These are phyloP conservation scores for Cladosporium phlei DNA, from an alignment of 2,329 filamentous ascomycete genomes.

Conservation along the genomic window DNA sequence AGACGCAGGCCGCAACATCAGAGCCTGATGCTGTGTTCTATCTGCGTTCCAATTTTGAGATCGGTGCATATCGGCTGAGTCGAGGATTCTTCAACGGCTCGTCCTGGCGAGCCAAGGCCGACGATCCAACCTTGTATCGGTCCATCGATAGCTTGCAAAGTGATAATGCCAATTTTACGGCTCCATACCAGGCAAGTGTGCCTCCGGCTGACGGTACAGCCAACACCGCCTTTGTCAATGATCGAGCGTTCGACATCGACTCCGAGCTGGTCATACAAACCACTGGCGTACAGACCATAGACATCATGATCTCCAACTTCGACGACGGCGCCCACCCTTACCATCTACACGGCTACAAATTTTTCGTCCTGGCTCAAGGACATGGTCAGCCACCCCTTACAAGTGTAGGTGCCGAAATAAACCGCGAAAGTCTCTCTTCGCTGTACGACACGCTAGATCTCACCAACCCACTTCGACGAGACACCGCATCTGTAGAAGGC, in stretches of 20 bases:
- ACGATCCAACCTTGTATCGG: conserved; percentile 48
- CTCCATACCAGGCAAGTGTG: neutral
- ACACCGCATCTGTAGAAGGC: conserved; percentile 51
- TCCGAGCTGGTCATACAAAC: conserved; percentile 36
- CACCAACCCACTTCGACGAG: conserved; percentile 44
- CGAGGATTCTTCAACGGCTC: conserved; percentile 56
- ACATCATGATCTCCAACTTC: conserved; percentile 34
- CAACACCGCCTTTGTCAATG: conserved; percentile 26
- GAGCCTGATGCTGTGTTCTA: conserved; percentile 51
- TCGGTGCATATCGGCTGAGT: conserved; percentile 54
- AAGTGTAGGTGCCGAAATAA: conserved; percentile 21
- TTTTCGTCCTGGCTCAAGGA: conserved; percentile 33
- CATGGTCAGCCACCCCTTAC: conserved; percentile 30
- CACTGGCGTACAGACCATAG: conserved; percentile 32
- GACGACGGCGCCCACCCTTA: conserved; percentile 35
- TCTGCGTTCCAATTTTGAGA: conserved; percentile 55
- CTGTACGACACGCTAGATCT: conserved; percentile 34
- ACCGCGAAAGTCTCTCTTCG: conserved; percentile 25
- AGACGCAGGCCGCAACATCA: conserved; percentile 40
- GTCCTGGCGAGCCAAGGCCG: conserved; percentile 48
- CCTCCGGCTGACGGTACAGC: neutral
- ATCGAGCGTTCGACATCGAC: conserved; percentile 25
- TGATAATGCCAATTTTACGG: conserved; percentile 26
- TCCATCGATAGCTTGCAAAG: conserved; percentile 43
- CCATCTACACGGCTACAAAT: conserved; percentile 36